These are phyloP conservation scores for Penicillium turbatum DNA, from an alignment of 495 filamentous ascomycete species.

Conservation along the genomic window DNA sequence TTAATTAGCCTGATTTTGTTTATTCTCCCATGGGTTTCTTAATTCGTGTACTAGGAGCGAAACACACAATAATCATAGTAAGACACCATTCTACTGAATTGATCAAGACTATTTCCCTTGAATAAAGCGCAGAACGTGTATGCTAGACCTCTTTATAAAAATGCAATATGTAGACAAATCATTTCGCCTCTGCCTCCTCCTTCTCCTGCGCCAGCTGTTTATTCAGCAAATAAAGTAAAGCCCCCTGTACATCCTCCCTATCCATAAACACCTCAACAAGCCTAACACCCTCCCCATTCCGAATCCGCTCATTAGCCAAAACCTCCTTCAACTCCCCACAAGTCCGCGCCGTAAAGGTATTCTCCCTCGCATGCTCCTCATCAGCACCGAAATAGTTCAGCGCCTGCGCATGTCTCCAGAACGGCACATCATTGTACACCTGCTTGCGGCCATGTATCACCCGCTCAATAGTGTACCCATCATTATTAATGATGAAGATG, in stretches of 20 bases:
- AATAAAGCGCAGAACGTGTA: too few relatives aligned
- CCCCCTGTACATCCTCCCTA: slow-evolving; percentile 39
- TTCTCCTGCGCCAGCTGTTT: slow-evolving; percentile 26
- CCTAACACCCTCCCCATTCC: slow-evolving; percentile 37
- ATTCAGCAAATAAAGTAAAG: slow-evolving; percentile 25
- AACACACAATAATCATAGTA: slow-evolving; percentile 20
- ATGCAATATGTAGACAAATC: background rate
- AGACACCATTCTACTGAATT: slow-evolving; percentile 6
- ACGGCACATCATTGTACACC: slow-evolving; percentile 67
- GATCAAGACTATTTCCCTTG: too few relatives aligned
- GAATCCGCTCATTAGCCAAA: slow-evolving; percentile 29
- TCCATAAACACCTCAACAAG: slow-evolving; percentile 46
- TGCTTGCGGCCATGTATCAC: slow-evolving; percentile 70
- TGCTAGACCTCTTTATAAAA: too few relatives aligned
- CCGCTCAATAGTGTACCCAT: slow-evolving; percentile 74
- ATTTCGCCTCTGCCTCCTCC: slow-evolving; percentile 1
- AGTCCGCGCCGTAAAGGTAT: slow-evolving; percentile 29
- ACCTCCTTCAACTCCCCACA: slow-evolving; percentile 36
- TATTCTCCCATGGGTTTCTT: slow-evolving; percentile 6
- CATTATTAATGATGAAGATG: slow-evolving; percentile 71
- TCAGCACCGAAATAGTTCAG: slow-evolving; percentile 42
- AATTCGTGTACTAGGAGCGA: slow-evolving; percentile 15
- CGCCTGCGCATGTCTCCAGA: slow-evolving; percentile 57
- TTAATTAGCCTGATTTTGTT: slow-evolving; percentile 12
- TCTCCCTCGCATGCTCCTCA: slow-evolving; percentile 24